phyloP scores from a whole-genome alignment of 306 rosid genomes.

The Aeschynomene evenia region DNA sequence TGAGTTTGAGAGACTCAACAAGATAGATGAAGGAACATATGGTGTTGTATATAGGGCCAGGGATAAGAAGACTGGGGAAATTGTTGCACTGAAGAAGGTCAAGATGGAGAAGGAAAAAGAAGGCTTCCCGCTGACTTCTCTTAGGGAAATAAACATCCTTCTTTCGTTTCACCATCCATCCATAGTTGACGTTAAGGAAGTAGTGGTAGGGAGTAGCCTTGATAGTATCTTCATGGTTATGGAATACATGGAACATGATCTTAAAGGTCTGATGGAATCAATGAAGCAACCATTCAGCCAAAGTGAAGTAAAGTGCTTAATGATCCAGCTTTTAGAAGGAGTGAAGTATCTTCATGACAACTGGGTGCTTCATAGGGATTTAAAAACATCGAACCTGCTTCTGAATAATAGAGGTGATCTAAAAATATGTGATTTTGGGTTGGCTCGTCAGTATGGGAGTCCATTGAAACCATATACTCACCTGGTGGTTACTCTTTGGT shows the following conservation, averaged over 20 bases:
- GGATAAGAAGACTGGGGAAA: slow-evolving; percentile 86
- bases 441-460: slow-evolving; percentile 99
- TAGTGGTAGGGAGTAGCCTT: slow-evolving; percentile 95
- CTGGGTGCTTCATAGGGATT: slow-evolving; percentile 99
- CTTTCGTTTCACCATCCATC: slow-evolving; percentile 96
- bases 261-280: slow-evolving; percentile 94
- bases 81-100: slow-evolving; percentile 98
- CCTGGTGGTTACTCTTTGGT: slow-evolving; percentile 99
- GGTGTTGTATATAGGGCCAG: slow-evolving; percentile 98
- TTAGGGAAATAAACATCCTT: slow-evolving; percentile 98
- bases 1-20: slow-evolving; percentile 96
- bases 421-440: slow-evolving; percentile 97
- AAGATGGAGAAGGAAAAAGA: slow-evolving; percentile 99
- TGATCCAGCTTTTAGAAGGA: slow-evolving; percentile 94
- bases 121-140: slow-evolving; percentile 96
- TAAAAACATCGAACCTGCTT: slow-evolving; percentile 92
- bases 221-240: slow-evolving; percentile 99
- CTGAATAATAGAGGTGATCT: slow-evolving; percentile 93
- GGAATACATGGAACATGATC: slow-evolving; percentile 99
- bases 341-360: slow-evolving; percentile 98
- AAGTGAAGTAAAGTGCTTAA: slow-evolving; percentile 98
- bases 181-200: slow-evolving; percentile 98
- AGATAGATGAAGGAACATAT: slow-evolving; percentile 97
- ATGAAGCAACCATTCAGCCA: slow-evolving; percentile 97
- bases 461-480: slow-evolving; percentile 97